phyloP scores from a whole-genome alignment of 2,329 filamentous ascomycete genomes.

The Cladosporium cucumerinum region DNA sequence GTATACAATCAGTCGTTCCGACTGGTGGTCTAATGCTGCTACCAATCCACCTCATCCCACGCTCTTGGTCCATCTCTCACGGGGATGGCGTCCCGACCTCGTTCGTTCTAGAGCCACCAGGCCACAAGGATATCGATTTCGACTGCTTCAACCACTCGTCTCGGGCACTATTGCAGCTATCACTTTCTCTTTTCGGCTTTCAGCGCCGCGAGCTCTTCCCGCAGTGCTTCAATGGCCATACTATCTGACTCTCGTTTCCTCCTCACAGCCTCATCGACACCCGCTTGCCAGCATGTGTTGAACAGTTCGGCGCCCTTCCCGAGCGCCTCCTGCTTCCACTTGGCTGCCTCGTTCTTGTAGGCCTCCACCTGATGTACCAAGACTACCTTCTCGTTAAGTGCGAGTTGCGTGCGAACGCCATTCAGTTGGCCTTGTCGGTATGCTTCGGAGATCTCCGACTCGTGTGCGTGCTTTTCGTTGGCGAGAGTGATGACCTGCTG shows the following conservation, averaged over 20 bases:
- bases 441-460: neutral
- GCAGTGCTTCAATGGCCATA: slow-evolving; percentile 19
- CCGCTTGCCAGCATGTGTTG: slow-evolving; percentile 21
- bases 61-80: neutral
- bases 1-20: neutral
- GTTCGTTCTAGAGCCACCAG: neutral
- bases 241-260: slow-evolving; percentile 25
- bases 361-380: slow-evolving; percentile 22
- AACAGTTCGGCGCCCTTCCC: slow-evolving; percentile 19
- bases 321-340: slow-evolving; percentile 23
- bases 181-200: slow-evolving; percentile 3
- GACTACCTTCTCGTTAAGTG: slow-evolving; percentile 17
- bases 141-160: neutral
- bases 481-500: neutral
- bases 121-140: neutral
- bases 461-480: neutral
- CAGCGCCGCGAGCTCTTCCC: slow-evolving; percentile 15
- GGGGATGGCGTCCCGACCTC: neutral
- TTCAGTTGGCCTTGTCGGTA: neutral
- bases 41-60: neutral
- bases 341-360: slow-evolving; percentile 20
- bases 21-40: neutral
- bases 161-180: neutral
- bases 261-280: slow-evolving; percentile 26
- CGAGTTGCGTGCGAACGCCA: neutral